Conservation (phyloP, 148 eudicot species). For the Rhododendron molle region DNA sequence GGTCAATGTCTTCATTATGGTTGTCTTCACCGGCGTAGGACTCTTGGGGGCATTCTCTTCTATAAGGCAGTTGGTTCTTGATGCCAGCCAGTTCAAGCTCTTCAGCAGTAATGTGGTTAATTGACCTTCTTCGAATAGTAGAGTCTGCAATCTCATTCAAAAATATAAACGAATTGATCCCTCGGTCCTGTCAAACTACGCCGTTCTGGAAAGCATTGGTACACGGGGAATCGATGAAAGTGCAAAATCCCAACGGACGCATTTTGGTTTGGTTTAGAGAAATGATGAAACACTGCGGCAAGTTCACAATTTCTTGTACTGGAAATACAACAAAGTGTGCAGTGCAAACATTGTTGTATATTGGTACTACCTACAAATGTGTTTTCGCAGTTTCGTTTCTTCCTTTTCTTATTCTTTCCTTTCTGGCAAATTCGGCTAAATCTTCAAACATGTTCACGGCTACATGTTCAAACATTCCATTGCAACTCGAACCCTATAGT, state of each 20-base stretch:
- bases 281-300: neutral
- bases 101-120: neutral
- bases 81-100: slow-evolving; percentile 15
- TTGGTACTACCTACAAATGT: neutral
- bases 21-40: slow-evolving; percentile 70
- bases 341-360: neutral
- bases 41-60: slow-evolving; percentile 75
- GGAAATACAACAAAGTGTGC: neutral
- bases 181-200: neutral
- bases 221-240: neutral
- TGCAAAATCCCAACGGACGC: neutral
- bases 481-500: neutral
- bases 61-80: slow-evolving; percentile 59
- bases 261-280: neutral
- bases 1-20: slow-evolving; percentile 54
- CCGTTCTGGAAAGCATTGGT: neutral
- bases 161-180: neutral
- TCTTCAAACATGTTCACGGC: neutral
- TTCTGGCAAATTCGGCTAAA: neutral
- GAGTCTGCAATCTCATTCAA: neutral
- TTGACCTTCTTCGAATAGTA: neutral
- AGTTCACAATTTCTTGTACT: neutral
- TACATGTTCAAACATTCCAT: neutral
- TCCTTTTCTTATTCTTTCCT: neutral
- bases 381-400: neutral